Base-by-base conservation (phyloP, 495 filamentous ascomycete genomes). In the Tuber umbilicatum region DNA sequence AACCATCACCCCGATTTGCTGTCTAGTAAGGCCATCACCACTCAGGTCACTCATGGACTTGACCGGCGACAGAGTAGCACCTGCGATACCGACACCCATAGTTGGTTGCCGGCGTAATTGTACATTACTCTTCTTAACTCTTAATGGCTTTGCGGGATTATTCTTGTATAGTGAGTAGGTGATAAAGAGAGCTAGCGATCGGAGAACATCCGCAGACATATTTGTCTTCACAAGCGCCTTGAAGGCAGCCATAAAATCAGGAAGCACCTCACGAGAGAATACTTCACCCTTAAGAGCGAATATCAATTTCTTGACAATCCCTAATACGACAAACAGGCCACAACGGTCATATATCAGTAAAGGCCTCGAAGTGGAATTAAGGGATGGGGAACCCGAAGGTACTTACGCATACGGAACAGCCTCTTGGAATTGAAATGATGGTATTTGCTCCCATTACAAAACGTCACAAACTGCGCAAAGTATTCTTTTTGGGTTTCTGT, bases 371-470 rank as follows among this genome's bases (percentile, higher is more conserved):
- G 27, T 64, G 55, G 68, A 19, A 68, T n/a, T 19, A 39, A 42
- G 12, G 12, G 69, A 39, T 47, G 12, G 12, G 69, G 71, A 38
- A 42, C 14, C 35, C 70, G 73, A 71, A 75, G 60, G 68, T 19
- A 88, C 93, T 87, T 88, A 95, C 96, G 90, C 92, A 98, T 98
- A 76, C 94, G 87, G 79, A 90, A 86, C 70, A 98, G 84, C 39
- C 95, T 88, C 80, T 91, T 92, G 70, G 89, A 88, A 82, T 99
- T 99, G 85, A 97, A 98, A 72, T 92, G 89, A 79, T 93, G 93
- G 79, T 94, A 91, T 78, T 94, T 94, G 87, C 94, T 97, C 73
- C 88, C 89, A 23, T 90, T 86, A 23, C 91, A 90, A 85, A 99
- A 97, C 1, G 87, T 88, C 75, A 91, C 86, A 80, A 97, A 98